Evolutionary conservation across 2,329 filamentous ascomycete species (phyloP), one percentile per base, ranked within the genome.

Genomic region (Aureobasidium zeae): DNA sequence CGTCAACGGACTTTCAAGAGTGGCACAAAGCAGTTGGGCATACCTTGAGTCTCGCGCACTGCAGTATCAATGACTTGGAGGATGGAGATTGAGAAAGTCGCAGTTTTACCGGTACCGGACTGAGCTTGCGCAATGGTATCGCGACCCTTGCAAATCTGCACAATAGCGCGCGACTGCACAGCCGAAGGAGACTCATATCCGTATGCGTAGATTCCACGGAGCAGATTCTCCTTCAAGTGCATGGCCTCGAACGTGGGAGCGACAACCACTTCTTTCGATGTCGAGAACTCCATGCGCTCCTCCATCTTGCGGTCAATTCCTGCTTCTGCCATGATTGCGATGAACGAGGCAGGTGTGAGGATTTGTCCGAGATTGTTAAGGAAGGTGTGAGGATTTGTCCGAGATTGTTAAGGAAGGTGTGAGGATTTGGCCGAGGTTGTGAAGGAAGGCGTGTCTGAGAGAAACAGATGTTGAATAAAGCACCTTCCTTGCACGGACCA

Each of bases 111-210:
- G 42, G 88, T 95, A 66, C 88, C 88, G 33, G 89, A 95, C 66
- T 96, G 91, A 15, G 91, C 91, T 63, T 98, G 91, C 13, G 91
- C 91, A 61, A 98, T 98, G 50, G 91, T 96, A 65, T 98, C 91
- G 67, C 91, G 86, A 52, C 91, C 91, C 69, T 96, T 96, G 78
- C 91, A 98, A 59, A 98, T 85, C 69, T 96, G 91, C 37, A 98
- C 91, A 60, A 98, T 98, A 42, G 91, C 91, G 60, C 91, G 86
- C 53, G 89, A 95, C 70, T 98, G 91, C 13, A 98, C 89, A 11
- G 91, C 91, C 0, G 91, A 98, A 10, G 91, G 91, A 2, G 91
- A 95, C 64, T 98, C 91, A 68, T 96, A 98, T 52, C 91, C 91
- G 57, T 98, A 98, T 25, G 91, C 91, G 62, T 98, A 98, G 62